A percentile compares a stretch with the other conserved stretches of the same genome.
These are phyloP conservation scores for Zygoascus ofunaensis DNA, from an alignment of 805 yeast genomes.

Conservation along the genomic window DNA sequence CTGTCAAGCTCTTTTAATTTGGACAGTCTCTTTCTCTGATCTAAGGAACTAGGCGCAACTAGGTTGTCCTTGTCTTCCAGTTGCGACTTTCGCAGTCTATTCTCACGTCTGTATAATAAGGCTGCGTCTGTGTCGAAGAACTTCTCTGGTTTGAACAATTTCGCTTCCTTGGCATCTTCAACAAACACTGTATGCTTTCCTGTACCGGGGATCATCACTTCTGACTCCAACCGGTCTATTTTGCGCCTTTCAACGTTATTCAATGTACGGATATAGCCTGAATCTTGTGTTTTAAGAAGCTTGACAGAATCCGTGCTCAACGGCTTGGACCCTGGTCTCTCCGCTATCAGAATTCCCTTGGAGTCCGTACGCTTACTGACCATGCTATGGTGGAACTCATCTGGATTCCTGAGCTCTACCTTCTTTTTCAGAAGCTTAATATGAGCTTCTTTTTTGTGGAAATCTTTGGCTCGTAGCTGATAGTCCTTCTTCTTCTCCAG, in stretches of 20 bases:
- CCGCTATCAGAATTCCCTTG: constrained; percentile 57
- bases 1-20: constrained; percentile 51
- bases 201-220: constrained; percentile 4
- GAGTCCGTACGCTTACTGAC: constrained; percentile 55
- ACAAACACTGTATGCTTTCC: constrained; percentile 75
- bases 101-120: constrained; percentile 55
- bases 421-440: constrained; percentile 65
- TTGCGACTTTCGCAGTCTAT: constrained; percentile 58
- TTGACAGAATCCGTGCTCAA: constrained; percentile 68
- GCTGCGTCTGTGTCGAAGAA: constrained; percentile 63
- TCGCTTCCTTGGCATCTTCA: constrained; percentile 47
- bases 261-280: constrained; percentile 72
- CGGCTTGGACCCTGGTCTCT: constrained; percentile 40
- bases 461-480: constrained; percentile 56
- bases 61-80: constrained; percentile 27
- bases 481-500: constrained; percentile 90
- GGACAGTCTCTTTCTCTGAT: constrained; percentile 31
- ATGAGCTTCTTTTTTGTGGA: constrained; percentile 48
- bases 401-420: constrained; percentile 73
- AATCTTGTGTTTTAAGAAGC: constrained; percentile 82
- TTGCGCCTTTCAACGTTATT: constrained; percentile 59
- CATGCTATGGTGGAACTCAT: constrained; percentile 96
- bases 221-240: constrained; percentile 44
- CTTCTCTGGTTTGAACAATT: constrained; percentile 51
- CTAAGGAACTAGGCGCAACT: constrained; percentile 21